Conservation (phyloP, 441 rosid genomes). For the Euphorbia corollata region DNA sequence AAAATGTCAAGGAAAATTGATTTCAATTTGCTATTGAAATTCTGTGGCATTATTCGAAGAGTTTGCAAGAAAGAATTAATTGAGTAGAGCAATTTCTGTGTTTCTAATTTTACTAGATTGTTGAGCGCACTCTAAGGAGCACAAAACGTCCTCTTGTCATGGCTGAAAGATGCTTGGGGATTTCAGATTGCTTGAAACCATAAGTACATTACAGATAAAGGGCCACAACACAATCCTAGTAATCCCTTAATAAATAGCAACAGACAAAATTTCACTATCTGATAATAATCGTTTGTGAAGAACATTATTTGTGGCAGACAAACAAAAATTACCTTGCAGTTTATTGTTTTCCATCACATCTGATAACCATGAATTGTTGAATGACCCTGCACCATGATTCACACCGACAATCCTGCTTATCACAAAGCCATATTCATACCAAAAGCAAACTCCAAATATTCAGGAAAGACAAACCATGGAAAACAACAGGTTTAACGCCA, state of each 20-base stretch:
- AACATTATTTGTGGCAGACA: background rate
- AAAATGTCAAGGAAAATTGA: no score
- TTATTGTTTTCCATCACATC: constrained; percentile 71
- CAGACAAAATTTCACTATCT: background rate
- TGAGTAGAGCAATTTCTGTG: no score
- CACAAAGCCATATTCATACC: constrained; percentile 12
- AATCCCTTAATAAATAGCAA: background rate
- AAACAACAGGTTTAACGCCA: constrained; percentile 75
- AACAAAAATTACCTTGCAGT: constrained; percentile 51
- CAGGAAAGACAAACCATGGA: constrained; percentile 51
- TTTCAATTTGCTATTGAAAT: no score
- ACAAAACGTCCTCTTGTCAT: no score
- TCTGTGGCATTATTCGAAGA: no score
- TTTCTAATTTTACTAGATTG: no score
- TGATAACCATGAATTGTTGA: constrained; percentile 66
- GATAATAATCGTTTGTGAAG: no score
- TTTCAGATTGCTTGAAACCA: background rate
- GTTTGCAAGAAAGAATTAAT: no score
- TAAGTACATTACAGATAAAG: background rate
- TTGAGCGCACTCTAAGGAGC: no score
- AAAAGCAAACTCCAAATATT: constrained; percentile 18
- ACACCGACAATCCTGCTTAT: constrained; percentile 22
- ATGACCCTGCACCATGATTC: constrained; percentile 47
- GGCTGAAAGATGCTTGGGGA: background rate
- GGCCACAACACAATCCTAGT: background rate